Evolutionary conservation across 2,329 filamentous ascomycete species (phyloP).

Genomic region (Westerdykella sp.): DNA sequence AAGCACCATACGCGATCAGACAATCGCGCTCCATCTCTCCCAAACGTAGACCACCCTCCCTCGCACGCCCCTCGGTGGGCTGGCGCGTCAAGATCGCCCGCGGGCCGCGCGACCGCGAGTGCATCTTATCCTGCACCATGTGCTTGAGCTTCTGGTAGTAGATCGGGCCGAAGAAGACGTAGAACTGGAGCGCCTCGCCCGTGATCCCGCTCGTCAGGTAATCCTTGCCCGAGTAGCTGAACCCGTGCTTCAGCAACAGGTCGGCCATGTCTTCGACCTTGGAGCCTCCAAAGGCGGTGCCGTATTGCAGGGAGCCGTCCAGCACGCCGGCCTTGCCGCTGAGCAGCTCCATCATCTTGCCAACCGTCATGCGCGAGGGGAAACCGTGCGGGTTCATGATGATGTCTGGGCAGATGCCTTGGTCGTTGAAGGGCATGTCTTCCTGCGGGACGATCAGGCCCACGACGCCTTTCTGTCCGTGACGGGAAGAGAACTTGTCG

Average conservation of each 20-base stretch:
- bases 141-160: slow-evolving; percentile 99
- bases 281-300: slow-evolving; percentile 77
- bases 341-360: slow-evolving; percentile 91
- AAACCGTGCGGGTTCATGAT: slow-evolving; percentile 99
- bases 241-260: slow-evolving; percentile 78
- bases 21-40: slow-evolving; percentile 99
- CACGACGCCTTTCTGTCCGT: slow-evolving; percentile 96
- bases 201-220: slow-evolving; percentile 94
- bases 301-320: slow-evolving; percentile 79
- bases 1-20: slow-evolving; percentile 92
- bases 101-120: slow-evolving; percentile 84
- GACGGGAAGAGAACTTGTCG: slow-evolving; percentile 97
- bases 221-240: slow-evolving; percentile 95
- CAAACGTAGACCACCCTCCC: slow-evolving; percentile 84
- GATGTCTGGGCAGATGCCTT: slow-evolving; percentile 88
- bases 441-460: slow-evolving; percentile 95
- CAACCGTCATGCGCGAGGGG: slow-evolving; percentile 98
- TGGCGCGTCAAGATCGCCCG: slow-evolving; percentile 88
- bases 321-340: slow-evolving; percentile 91
- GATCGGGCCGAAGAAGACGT: slow-evolving; percentile 97
- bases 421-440: slow-evolving; percentile 92
- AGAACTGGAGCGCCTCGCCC: slow-evolving; percentile 85
- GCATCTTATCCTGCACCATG: slow-evolving; percentile 99
- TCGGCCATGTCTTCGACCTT: slow-evolving; percentile 85
- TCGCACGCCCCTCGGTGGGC: slow-evolving; percentile 88